Evolutionary conservation across 1,139 yeast species (phyloP), one percentile per base, ranked within the genome.

Genomic region (Saccharomyces hybrid): DNA sequence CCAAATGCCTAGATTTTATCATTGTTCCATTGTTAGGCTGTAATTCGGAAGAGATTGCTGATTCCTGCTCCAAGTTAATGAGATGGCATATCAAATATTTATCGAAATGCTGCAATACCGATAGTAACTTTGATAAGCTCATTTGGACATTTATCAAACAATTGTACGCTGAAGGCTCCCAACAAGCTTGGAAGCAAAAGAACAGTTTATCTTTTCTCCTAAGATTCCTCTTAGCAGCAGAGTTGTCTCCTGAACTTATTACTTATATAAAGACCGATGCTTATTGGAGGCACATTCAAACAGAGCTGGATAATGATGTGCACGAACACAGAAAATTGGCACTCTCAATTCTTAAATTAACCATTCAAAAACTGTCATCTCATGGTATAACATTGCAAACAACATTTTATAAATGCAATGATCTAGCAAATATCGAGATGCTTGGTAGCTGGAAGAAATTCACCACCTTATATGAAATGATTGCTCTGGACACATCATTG

Each of bases 401-500:
- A 38, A 65, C 70, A 0, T 70, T 75, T 20, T 77, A 87, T 59
- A 53, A 61, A 1, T 85, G 90, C 85, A 70, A 75, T n/a, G 55
- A 62, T 0, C 26, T 62, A 0, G 59, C 73, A 0, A 63, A 63
- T 2, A 64, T 65, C 0, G 61, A 63, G 2, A 75, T 77, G 51
- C 63, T 80, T 41, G 74, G 73, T 14, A 81, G 82, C 49, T 90
- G 97, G 97, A 78, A 80, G 50, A 76, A 88, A 57, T 90, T 76
- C 63, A 76, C 82, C 34, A 87, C 96, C 0, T 72, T 90, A 13
- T 86, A 82, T 61, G 96, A 90, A 65, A 86, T 90, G 50, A 73
- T 88, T 46, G 95, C 90, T 1, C 78, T 90, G 50, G 97, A 90
- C 67, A 84, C 96, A 0, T 87, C 97, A 0, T 73, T 88, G 63